Conservation (phyloP, 371 early-diverging fungal species). For the Circinella minor region DNA sequence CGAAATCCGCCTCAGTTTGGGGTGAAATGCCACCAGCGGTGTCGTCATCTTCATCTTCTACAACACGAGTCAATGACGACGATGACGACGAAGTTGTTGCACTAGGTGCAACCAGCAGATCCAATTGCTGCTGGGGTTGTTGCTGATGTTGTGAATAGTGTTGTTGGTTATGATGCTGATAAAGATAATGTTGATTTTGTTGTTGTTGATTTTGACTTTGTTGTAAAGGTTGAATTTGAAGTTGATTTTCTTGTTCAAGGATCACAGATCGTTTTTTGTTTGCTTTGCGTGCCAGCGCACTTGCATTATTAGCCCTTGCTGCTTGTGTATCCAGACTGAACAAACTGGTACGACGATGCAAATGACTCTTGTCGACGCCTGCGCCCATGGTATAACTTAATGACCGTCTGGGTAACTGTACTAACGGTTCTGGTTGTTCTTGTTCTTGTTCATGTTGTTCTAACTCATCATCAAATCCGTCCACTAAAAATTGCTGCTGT, state of each 20-base stretch:
- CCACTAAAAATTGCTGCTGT: slow-evolving; percentile 6
- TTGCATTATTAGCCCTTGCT: slow-evolving; percentile 51
- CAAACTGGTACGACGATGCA: slow-evolving; percentile 44
- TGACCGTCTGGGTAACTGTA: slow-evolving; percentile 44
- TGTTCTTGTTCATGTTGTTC: slow-evolving; percentile 9
- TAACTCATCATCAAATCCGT: slow-evolving; percentile 19
- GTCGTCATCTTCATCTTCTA: slow-evolving; percentile 40
- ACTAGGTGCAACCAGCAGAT: slow-evolving; percentile 13
- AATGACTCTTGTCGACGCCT: slow-evolving; percentile 23
- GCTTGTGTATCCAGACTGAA: slow-evolving; percentile 58
- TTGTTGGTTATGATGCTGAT: slow-evolving; percentile 14
- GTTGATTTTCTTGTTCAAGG: background rate
- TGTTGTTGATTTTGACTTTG: slow-evolving; percentile 3
- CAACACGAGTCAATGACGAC: slow-evolving; percentile 30
- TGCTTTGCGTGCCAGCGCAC: slow-evolving; percentile 51
- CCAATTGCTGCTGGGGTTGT: background rate
- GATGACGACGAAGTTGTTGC: slow-evolving; percentile 8
- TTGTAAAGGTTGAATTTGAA: slow-evolving; percentile 2
- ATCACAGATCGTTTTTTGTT: slow-evolving; percentile 19
- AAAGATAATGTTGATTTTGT: background rate
- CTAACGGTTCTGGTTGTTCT: slow-evolving; percentile 3
- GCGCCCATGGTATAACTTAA: slow-evolving; percentile 49
- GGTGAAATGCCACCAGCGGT: slow-evolving; percentile 36
- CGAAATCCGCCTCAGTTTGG: slow-evolving; percentile 48
- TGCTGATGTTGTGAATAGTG: background rate